Base-by-base conservation (phyloP, 164 flowering plant species). In the Platanus orientalis region DNA sequence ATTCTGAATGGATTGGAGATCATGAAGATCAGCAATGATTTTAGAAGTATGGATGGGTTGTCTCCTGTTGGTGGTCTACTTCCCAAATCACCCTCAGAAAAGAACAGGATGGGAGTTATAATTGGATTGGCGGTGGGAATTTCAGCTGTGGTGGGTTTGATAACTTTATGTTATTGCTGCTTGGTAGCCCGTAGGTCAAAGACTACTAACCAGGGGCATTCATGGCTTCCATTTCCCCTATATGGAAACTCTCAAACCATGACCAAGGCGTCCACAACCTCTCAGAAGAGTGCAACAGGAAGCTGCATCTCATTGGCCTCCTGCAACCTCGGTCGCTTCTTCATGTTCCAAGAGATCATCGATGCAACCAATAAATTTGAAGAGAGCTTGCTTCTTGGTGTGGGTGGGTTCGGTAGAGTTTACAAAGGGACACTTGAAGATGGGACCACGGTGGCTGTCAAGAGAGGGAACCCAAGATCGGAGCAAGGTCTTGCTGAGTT, bases 341-440 rank as follows among this genome's bases (percentile, higher is more conserved):
- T 92, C 81, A 75, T 73, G 58, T 84, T 90, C 73, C 89, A 83
- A 63, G 96, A 90, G 72, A 92, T 92, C 69, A 69, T 84, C 70
- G 93, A 90, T 66, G 90, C 96, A 0, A 90, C 98, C 6, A 87
- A 88, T 74, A 90, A 87, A 56, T 92, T 92, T 60, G 96, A 90
- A 51, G 96, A 90, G 72, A 76, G 62, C 71, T 75, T 81, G 58
- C 82, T 92, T 58, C 86, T 92, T 13, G 98, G 96, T n/a, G 94
- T 90, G 54, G 98, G 98, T 49, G 98, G 98, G n/a, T 92, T 92
- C 67, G 98, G 98, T 7, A 76, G 86, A 69, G 98, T 92, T 24
- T 92, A 86, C 73, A 81, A 82, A 60, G 98, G 96, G 57, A 88
- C 88, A 0, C 81, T 92, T 54, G 96, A 87, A 66, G 92, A 92